A percentile compares a stretch with the other conserved stretches of the same genome.
Evolutionary conservation across 352 stramenopile species (phyloP).

Genomic region (Pythium rhizo-oryzae): DNA sequence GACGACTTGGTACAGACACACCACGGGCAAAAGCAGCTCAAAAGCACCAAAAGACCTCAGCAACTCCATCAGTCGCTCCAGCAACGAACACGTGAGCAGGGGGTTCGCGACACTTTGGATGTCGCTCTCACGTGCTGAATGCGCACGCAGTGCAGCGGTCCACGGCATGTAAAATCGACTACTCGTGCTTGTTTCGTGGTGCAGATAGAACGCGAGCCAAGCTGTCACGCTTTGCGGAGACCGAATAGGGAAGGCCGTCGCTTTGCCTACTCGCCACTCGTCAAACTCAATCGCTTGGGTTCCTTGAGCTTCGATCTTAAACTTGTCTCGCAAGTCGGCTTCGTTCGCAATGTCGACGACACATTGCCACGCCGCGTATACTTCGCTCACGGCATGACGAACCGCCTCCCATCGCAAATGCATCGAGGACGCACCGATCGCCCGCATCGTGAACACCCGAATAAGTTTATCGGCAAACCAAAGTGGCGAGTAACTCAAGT

Average conservation of each 20-base stretch:
- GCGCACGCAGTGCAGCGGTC: constrained; percentile 29
- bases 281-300: constrained; percentile 44
- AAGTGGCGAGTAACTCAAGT: constrained; percentile 35
- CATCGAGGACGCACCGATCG: constrained; percentile 33
- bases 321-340: constrained; percentile 41
- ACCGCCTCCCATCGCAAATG: constrained; percentile 39
- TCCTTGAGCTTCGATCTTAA: constrained; percentile 28
- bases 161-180: constrained; percentile 63
- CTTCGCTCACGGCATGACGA: constrained; percentile 42
- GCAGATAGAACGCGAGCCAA: constrained; percentile 59
- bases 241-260: constrained; percentile 24
- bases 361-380: constrained; percentile 53
- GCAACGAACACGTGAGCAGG: constrained; percentile 44
- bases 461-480: constrained; percentile 70
- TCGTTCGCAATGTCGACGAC: constrained; percentile 51
- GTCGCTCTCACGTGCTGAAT: background rate
- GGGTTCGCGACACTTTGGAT: constrained; percentile 45
- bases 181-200: constrained; percentile 37
- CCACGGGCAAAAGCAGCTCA: constrained; percentile 38
- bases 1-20: constrained; percentile 60
- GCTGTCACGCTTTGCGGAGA: constrained; percentile 29
- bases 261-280: constrained; percentile 51
- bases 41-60: constrained; percentile 36
- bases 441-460: constrained; percentile 54
- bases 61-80: constrained; percentile 51